Conservation (phyloP, 1,139 yeast genomes). For the Yamadazyma sp. region DNA sequence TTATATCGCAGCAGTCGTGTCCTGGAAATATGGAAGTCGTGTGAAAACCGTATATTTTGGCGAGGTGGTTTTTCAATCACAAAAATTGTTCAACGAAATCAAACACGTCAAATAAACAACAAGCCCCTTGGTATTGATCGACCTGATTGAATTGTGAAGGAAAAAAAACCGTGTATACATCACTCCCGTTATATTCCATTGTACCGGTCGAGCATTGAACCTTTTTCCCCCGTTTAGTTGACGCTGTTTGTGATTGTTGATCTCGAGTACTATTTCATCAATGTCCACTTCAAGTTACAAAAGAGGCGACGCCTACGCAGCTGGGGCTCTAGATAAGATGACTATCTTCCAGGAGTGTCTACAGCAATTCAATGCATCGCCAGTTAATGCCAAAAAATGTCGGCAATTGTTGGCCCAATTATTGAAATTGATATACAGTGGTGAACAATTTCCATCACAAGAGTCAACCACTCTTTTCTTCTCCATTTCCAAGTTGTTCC, state of each 20-base stretch:
- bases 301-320: slow-evolving; percentile 69
- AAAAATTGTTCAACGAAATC: slow-evolving; percentile 13
- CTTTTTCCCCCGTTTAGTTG: neutral
- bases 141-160: neutral
- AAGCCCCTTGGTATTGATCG: neutral
- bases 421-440: slow-evolving; percentile 70
- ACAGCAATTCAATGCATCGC: slow-evolving; percentile 89
- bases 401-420: slow-evolving; percentile 75
- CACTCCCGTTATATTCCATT: neutral
- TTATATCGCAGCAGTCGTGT: neutral
- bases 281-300: slow-evolving; percentile 77
- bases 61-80: neutral
- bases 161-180: neutral
- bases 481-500: slow-evolving; percentile 90
- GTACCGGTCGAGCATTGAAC: neutral
- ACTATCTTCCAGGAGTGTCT: slow-evolving; percentile 95
- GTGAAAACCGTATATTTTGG: neutral
- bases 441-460: slow-evolving; percentile 82
- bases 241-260: neutral
- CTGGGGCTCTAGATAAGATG: slow-evolving; percentile 86
- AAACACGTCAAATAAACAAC: slow-evolving; percentile 13
- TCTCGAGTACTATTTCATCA: too few relatives aligned
- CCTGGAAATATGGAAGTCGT: neutral
- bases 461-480: slow-evolving; percentile 94
- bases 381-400: slow-evolving; percentile 85